Evolutionary conservation across 2,329 filamentous ascomycete species (phyloP).

Genomic region (Trichoderma endophyticum): DNA sequence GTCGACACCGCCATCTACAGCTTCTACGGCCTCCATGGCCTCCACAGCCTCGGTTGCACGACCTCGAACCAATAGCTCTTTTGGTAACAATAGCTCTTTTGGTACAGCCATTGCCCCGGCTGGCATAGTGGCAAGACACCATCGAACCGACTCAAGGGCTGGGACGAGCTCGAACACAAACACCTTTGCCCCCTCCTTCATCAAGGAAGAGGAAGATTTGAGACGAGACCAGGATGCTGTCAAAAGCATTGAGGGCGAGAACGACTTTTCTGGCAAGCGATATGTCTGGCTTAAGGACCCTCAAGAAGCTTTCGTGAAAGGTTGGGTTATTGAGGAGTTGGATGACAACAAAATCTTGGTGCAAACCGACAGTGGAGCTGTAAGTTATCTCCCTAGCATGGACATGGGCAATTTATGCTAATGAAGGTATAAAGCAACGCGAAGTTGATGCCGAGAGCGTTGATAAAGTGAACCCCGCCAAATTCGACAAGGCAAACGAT

Average conservation of each 20-base stretch:
- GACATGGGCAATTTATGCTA: slow-evolving; percentile 15
- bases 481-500: slow-evolving; percentile 98
- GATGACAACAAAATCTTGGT: slow-evolving; percentile 69
- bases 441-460: slow-evolving; percentile 83
- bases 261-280: slow-evolving; percentile 97
- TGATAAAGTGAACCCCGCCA: slow-evolving; percentile 98
- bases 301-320: slow-evolving; percentile 83
- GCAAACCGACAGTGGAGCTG: slow-evolving; percentile 88
- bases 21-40: slow-evolving; percentile 34
- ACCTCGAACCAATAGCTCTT: slow-evolving; percentile 63
- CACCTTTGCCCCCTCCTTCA: slow-evolving; percentile 95
- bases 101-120: slow-evolving; percentile 41
- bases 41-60: slow-evolving; percentile 52
- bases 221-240: slow-evolving; percentile 55
- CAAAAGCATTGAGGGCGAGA: slow-evolving; percentile 86
- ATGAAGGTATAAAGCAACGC: slow-evolving; percentile 61
- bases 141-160: slow-evolving; percentile 60
- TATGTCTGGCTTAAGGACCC: slow-evolving; percentile 97
- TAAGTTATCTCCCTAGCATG: slow-evolving; percentile 43
- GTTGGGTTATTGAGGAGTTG: slow-evolving; percentile 84
- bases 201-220: slow-evolving; percentile 82
- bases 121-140: slow-evolving; percentile 37
- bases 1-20: slow-evolving; percentile 48
- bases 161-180: slow-evolving; percentile 59
- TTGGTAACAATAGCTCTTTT: slow-evolving; percentile 50